A percentile compares a stretch with the other conserved stretches of the same genome.
Conservation (phyloP, 2,329 filamentous ascomycete species). For the Pyrenochaeta sp. region DNA sequence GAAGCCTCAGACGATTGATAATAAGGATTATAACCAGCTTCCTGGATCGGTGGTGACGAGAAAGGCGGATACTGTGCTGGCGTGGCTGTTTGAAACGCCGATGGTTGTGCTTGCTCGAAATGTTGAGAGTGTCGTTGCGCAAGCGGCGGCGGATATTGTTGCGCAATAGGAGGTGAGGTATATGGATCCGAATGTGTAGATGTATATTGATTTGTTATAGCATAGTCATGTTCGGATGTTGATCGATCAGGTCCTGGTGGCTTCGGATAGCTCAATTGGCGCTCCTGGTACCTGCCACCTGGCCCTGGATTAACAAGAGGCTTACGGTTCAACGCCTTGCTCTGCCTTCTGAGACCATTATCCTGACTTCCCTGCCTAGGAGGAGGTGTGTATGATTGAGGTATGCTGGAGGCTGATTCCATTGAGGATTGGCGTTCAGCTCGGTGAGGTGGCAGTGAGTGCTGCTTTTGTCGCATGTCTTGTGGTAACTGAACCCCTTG, state of each 20-base stretch:
- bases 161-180: not conserved
- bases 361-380: constrained; percentile 12
- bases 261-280: constrained; percentile 9
- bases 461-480: constrained; percentile 4
- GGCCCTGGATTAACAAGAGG: constrained; percentile 14
- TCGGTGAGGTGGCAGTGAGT: not conserved
- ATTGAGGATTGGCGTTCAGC: constrained; percentile 4
- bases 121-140: constrained; percentile 6
- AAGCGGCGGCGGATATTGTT: constrained; percentile 9
- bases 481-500: constrained; percentile 5
- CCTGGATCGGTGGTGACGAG: constrained; percentile 3
- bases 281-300: constrained; percentile 18
- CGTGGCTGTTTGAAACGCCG: not conserved
- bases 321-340: constrained; percentile 9
- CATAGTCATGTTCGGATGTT: constrained; percentile 10
- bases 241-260: constrained; percentile 8
- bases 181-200: not conserved
- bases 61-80: constrained; percentile 9
- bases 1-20: constrained; percentile 4
- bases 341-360: constrained; percentile 13
- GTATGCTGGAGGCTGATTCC: not conserved
- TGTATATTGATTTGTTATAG: constrained; percentile 1
- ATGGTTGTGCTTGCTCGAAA: constrained; percentile 1
- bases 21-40: constrained; percentile 4
- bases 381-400: constrained; percentile 5